Base-by-base conservation (phyloP, 331 rosid genomes). In the Phaseolus coccineus region DNA sequence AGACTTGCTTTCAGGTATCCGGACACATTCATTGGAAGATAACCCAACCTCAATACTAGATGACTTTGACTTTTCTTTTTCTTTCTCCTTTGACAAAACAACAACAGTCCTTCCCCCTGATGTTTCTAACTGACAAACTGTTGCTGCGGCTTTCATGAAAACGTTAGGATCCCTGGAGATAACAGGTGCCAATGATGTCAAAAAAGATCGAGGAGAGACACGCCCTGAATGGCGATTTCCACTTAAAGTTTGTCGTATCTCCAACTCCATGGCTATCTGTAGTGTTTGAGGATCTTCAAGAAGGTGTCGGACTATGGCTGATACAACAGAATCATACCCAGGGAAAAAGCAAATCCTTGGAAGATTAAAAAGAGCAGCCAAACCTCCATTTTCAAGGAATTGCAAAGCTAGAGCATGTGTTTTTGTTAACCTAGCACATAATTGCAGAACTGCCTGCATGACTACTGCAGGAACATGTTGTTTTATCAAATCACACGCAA, bases 231-330 rank as follows among this genome's bases (percentile, higher is more conserved):
- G 97, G 25, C 96, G 88, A 82, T 91, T 96, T 76, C 94, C 96
- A 79, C 89, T 85, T 84, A 93, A 90, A 71, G 86, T 85, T 84
- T 96, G 99, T 0, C 93, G 89, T 80, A 96, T 93, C 85, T 93
- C 99, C 88, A 89, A 89, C 74, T 96, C 99, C 98, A 96, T 96
- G 42, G 98, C 98, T 42, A 90, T 89, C 85, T 96, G 99, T 77
- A 96, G 89, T 22, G 99, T 96, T 69, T 96, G 99, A 30, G 97
- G 99, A 86, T 96, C 99, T 89, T 96, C 99, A 73, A 96, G 97
- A 68, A 96, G 98, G 90, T 93, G 99, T 16, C 96, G 94, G 73
- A 96, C 97, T 77, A 96, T 91, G 78, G 97, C 93, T 78, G 99
- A 91, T 65, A 92, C 99, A 85, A 96, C 90, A 81, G 96, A 82